These are phyloP conservation scores for Oehlia diaphana DNA, from an alignment of 192 early-diverging fungal genomes.

Conservation along the genomic window DNA sequence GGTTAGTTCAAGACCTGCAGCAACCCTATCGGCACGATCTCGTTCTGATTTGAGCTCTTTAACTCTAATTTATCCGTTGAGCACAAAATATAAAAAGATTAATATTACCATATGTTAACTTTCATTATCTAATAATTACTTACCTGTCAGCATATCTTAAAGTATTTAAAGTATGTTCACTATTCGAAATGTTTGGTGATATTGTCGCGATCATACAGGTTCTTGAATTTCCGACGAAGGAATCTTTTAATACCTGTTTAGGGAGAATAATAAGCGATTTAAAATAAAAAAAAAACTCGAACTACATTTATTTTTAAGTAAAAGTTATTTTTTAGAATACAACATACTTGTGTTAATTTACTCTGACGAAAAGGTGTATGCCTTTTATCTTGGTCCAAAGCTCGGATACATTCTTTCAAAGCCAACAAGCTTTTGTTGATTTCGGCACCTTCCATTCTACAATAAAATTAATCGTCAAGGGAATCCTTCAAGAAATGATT, in stretches of 20 bases:
- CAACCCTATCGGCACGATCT: slow-evolving; percentile 32
- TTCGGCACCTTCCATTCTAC: slow-evolving; percentile 96
- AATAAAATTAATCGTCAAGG: slow-evolving; percentile 2
- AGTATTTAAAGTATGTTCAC: slow-evolving; percentile 96
- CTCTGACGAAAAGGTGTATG: slow-evolving; percentile 98
- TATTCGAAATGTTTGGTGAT: slow-evolving; percentile 92
- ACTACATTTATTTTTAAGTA: background rate
- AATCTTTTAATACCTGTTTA: slow-evolving; percentile 85
- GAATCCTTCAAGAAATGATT: background rate
- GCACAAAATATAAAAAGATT: background rate
- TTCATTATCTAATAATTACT: background rate
- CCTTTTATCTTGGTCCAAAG: slow-evolving; percentile 90
- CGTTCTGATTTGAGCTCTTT: slow-evolving; percentile 50
- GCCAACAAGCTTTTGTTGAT: slow-evolving; percentile 99
- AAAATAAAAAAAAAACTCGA: too few relatives aligned
- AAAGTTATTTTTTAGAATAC: background rate
- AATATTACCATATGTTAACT: background rate
- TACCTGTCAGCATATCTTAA: slow-evolving; percentile 94
- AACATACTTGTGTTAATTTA: slow-evolving; percentile 88
- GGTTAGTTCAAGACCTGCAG: slow-evolving; percentile 18
- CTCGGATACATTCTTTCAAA: slow-evolving; percentile 97
- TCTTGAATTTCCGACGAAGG: slow-evolving; percentile 95
- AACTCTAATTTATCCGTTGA: slow-evolving; percentile 26
- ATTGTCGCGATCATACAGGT: slow-evolving; percentile 99
- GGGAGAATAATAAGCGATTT: background rate